A percentile compares a stretch with the other conserved stretches of the same genome.
Evolutionary conservation across 768 basidiomycete genomes (phyloP).

Genomic region (Trametes gibbosa): DNA sequence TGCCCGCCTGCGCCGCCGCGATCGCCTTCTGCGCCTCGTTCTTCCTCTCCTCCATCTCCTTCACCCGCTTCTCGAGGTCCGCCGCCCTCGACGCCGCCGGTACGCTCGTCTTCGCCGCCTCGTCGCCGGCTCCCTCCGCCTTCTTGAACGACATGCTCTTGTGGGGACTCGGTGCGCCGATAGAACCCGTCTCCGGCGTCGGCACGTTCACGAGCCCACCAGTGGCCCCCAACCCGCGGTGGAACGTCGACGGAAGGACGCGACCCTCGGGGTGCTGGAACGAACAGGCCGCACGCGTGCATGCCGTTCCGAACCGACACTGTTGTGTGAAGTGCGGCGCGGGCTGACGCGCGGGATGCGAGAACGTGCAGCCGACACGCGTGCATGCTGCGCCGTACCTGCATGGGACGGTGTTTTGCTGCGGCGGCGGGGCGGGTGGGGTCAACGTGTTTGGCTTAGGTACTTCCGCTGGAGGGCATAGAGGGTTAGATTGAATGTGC

Average conservation of each 20-base stretch:
- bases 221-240: conserved; percentile 65
- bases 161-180: conserved; percentile 62
- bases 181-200: conserved; percentile 64
- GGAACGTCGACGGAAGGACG: conserved; percentile 75
- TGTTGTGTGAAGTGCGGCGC: conserved; percentile 35
- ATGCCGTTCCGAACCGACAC: conserved; percentile 83
- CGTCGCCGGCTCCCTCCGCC: conserved; percentile 31
- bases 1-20: conserved; percentile 59
- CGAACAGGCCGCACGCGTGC: conserved; percentile 78
- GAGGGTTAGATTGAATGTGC: background rate
- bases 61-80: conserved; percentile 47
- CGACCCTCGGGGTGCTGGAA: conserved; percentile 91
- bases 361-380: conserved; percentile 64
- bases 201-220: conserved; percentile 61
- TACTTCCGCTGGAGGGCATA: conserved; percentile 20
- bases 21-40: conserved; percentile 62
- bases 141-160: conserved; percentile 65
- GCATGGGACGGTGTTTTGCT: conserved; percentile 41
- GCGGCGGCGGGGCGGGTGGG: conserved; percentile 27
- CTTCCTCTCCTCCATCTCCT: conserved; percentile 67
- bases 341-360: conserved; percentile 53
- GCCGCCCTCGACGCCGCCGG: conserved; percentile 28
- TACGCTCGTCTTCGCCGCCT: background rate
- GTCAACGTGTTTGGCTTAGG: conserved; percentile 40
- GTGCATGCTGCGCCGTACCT: conserved; percentile 74